Percentiles rank a stretch among this genome's conserved stretches.
phyloP scores from a whole-genome alignment of 2,329 filamentous ascomycete genomes.

The Aspergillus hiratsukae region DNA sequence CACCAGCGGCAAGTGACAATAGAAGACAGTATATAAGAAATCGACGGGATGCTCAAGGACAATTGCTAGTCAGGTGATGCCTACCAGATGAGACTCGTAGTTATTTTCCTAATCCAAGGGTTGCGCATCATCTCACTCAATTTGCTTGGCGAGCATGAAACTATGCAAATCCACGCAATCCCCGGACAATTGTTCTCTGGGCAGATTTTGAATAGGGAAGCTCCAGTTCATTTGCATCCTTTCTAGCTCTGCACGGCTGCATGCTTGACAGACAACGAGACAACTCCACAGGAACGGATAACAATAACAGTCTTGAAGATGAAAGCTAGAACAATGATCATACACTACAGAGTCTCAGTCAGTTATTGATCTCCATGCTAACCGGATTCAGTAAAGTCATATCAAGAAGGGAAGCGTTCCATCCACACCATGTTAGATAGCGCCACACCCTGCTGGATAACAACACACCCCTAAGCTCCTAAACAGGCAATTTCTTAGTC shows the following conservation, averaged over 20 bases:
- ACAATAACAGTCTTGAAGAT: neutral
- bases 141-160: constrained; percentile 15
- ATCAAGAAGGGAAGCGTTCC: no score
- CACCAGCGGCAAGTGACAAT: no score
- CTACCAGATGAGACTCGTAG: no score
- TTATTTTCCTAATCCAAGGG: neutral
- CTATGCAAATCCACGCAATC: constrained; percentile 4
- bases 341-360: neutral
- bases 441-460: no score
- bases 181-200: constrained; percentile 10
- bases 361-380: neutral
- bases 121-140: neutral
- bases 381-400: neutral
- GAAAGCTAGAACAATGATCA: neutral
- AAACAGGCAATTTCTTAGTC: no score
- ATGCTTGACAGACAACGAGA: no score
- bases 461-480: no score
- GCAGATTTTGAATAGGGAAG: neutral
- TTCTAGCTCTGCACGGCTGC: no score
- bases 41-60: no score
- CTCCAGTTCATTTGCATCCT: neutral
- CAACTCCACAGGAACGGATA: neutral
- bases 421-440: no score
- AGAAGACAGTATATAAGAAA: no score
- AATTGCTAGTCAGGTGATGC: no score